Base-by-base conservation (phyloP, 352 stramenopile species). In the Blastocystis sp. region DNA sequence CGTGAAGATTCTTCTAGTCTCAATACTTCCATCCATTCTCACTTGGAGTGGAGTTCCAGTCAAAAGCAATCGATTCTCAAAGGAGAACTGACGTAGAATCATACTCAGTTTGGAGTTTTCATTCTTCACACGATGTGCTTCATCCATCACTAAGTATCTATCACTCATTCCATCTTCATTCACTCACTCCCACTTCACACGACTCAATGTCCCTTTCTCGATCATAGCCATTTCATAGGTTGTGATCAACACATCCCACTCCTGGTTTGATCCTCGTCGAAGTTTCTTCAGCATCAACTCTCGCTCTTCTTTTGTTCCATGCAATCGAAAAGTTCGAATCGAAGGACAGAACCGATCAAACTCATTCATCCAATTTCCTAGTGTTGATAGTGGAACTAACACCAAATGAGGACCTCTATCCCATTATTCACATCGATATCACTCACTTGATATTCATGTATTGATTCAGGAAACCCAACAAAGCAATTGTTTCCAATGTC, bases 311-410 rank as follows among this genome's bases (percentile, higher is more conserved):
- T 96, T 96, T 49, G 90, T 92, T 56, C 96, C 96, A 92, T 98
- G 97, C 86, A 98, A 98, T 86, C 97, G 94, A 80, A 97, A 91
- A 5, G 95, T 94, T 16, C 93, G 92, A 86, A 97, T 93, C 24
- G 89, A 92, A 0, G 96, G 96, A 58, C 95, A 93, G 95, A 96
- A 99, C 78, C 96, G 93, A 91, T 96, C 92, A 63, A 98, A 93
- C 90, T 99, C 96, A 61, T 91, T 91, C 91, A 98, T 95, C 96
- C 96, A 99, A 90, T 99, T 98, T 52, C 95, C 94, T 11, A 98
- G 92, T 29, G 96, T 98, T 3, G 96, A 97, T 69, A 98, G 95
- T 1, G 96, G 96, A 7, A 97, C 96, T 51, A 98, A 96, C 74
- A 99, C 95, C n/a, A 98, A 93, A 89, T 98, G 97, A 3, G 96